Evolutionary conservation across 2,329 filamentous ascomycete species (phyloP).

Genomic region (Lasiodiplodia sp.): DNA sequence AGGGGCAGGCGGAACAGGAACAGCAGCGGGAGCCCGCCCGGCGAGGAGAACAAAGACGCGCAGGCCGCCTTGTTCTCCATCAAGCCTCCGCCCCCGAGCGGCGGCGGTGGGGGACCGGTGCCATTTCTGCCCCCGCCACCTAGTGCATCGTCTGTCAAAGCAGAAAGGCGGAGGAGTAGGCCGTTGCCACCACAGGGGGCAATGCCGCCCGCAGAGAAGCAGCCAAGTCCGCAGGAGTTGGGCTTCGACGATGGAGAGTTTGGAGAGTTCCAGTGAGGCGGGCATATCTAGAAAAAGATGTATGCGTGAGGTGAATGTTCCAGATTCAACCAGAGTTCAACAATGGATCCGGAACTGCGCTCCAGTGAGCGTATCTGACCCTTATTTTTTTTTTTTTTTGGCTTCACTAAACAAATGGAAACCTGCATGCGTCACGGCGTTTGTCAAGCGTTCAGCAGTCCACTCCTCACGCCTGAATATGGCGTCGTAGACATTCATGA

Average conservation of each 20-base stretch:
- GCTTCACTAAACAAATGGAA: slow-evolving; percentile 7
- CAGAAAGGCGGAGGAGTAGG: slow-evolving; percentile 63
- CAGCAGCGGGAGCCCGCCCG: slow-evolving; percentile 39
- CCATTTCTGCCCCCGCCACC: slow-evolving; percentile 72
- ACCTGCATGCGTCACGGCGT: slow-evolving; percentile 20
- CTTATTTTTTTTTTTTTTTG: not conserved
- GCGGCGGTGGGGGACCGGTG: slow-evolving; percentile 34
- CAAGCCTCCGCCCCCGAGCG: slow-evolving; percentile 67
- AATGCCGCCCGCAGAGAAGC: slow-evolving; percentile 12
- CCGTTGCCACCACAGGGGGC: slow-evolving; percentile 44
- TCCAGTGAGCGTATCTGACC: not conserved
- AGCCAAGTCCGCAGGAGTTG: slow-evolving; percentile 62
- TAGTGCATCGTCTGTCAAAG: slow-evolving; percentile 66
- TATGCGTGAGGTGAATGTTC: slow-evolving; percentile 11
- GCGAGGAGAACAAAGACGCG: slow-evolving; percentile 47
- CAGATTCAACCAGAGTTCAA: not conserved
- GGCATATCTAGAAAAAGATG: not conserved
- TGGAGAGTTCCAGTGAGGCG: slow-evolving; percentile 73
- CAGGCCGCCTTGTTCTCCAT: slow-evolving; percentile 71
- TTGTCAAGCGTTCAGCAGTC: slow-evolving; percentile 17
- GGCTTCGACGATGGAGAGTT: slow-evolving; percentile 90
- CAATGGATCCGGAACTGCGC: not conserved
- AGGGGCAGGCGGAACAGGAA: slow-evolving; percentile 51
- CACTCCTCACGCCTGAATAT: not conserved
- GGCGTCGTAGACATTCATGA: slow-evolving; percentile 4